Base-by-base conservation (phyloP, 371 early-diverging fungal genomes). In the Mortierella sp. region DNA sequence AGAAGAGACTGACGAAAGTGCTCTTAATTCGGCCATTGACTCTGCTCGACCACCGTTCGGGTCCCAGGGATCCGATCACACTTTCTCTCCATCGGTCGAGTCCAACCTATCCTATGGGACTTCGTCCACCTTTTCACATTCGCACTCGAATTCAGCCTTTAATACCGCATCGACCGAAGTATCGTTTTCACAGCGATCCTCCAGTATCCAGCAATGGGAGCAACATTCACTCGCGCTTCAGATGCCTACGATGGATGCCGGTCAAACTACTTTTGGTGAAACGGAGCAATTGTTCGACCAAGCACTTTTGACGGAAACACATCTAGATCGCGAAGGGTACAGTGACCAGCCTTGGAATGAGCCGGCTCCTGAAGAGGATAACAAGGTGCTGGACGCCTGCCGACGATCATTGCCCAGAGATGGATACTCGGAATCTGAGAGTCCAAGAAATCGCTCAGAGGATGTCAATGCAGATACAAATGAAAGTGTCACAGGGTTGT, bases 81-180 rank as follows among this genome's bases (percentile, higher is more conserved):
- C 57, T 1, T 57, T 30, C 26, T 57, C 57, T 15, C 30, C 57
- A 15, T 68, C 76, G 0, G 57, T 67, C 47, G 75, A 65, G 23
- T 74, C 75, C 5, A 68, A 67, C n/a, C 47, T 61, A 7, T 76
- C 76, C 12, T 71, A 47, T 18, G 55, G 64, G 53, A 68, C 76
- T 1, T 71, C 72, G 18, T 76, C 76, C 46, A 68, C 76, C 12
- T 71, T 52, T 37, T 75, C 75, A 6, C 70, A 58, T 23, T n/a
- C n/a, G n/a, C n/a, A 37, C 37, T 37, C 37, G 37, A 37, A 37
- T 9, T 5, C 37, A 64, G 61, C 28, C 11, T 56, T 57, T 47
- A 71, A 60, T 21, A 45, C 64, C n/a, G 37, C 58, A 26, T 62
- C 76, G 7, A 23, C 44, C 16, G 57, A 66, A 7, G 68, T 68